phyloP scores from a whole-genome alignment of 352 stramenopile species.

The Blastocystis sp. region DNA sequence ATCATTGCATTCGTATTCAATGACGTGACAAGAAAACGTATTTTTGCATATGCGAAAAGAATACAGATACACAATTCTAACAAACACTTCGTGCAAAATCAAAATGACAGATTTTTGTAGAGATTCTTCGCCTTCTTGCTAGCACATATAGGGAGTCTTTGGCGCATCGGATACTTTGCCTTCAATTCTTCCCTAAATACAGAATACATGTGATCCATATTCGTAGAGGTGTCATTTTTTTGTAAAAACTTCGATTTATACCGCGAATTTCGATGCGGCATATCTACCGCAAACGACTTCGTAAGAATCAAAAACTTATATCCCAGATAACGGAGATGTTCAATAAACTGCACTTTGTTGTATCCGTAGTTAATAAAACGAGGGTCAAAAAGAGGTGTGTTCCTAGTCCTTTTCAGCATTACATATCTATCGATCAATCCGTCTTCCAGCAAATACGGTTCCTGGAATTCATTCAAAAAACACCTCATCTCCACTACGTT shows the following conservation, averaged over 20 bases:
- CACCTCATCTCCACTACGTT: neutral
- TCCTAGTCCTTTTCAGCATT: neutral
- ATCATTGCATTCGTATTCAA: neutral
- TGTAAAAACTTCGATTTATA: neutral
- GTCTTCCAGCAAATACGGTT: neutral
- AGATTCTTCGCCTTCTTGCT: neutral
- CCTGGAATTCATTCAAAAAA: conserved; percentile 12
- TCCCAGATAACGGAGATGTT: conserved; percentile 38
- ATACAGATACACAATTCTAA: neutral
- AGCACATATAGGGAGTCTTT: neutral
- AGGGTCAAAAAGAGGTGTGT: conserved; percentile 45
- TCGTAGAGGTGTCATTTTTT: neutral
- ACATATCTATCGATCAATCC: neutral
- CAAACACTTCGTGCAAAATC: neutral
- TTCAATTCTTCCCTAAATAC: neutral
- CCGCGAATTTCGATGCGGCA: conserved; percentile 6
- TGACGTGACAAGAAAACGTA: neutral
- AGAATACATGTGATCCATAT: neutral
- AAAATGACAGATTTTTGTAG: neutral
- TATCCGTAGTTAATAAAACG: conserved; percentile 57
- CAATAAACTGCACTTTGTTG: conserved; percentile 54
- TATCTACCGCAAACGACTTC: conserved; percentile 22
- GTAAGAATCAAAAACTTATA: conserved; percentile 2
- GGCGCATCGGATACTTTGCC: neutral
- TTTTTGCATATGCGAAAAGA: conserved; percentile 39